A percentile compares a stretch with the other conserved stretches of the same genome.
These are phyloP conservation scores for Solanum verrucosum DNA, from an alignment of 257 asterid genomes.

Conservation along the genomic window DNA sequence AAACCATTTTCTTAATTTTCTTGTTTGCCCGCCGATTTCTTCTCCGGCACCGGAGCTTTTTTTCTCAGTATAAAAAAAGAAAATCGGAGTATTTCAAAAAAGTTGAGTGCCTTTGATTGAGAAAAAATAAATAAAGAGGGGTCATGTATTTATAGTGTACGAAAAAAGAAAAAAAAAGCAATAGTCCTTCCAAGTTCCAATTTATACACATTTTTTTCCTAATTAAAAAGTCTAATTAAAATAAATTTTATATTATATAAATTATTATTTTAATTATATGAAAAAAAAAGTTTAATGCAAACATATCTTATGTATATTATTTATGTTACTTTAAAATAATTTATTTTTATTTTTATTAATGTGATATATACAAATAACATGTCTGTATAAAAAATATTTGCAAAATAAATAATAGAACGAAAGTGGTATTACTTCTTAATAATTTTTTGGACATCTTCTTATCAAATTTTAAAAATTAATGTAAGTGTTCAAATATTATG, in stretches of 20 bases:
- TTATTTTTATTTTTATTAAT: background rate
- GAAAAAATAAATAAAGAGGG: background rate
- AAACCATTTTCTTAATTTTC: conserved; percentile 45
- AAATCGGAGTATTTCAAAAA: background rate
- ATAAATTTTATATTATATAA: too few species aligned
- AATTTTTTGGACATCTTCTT: background rate
- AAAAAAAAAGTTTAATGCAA: too few species aligned
- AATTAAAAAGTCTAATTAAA: too few species aligned
- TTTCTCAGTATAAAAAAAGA: background rate
- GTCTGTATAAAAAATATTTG: background rate
- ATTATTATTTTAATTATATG: too few species aligned
- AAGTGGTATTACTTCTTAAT: background rate
- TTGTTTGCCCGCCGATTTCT: background rate
- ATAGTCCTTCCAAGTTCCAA: background rate
- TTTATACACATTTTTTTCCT: background rate
- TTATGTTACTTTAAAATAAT: background rate
- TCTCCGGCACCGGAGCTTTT: background rate
- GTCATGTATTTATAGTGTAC: background rate
- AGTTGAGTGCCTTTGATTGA: background rate
- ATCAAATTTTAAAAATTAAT: background rate
- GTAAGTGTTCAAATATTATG: background rate
- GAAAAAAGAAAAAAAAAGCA: background rate
- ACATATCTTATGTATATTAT: background rate
- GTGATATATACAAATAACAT: background rate
- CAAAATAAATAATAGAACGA: background rate